Percentiles rank a stretch among this genome's conserved stretches.
These are phyloP conservation scores for Neurospora sp. DNA, from an alignment of 495 filamentous ascomycete species.

Conservation along the genomic window DNA sequence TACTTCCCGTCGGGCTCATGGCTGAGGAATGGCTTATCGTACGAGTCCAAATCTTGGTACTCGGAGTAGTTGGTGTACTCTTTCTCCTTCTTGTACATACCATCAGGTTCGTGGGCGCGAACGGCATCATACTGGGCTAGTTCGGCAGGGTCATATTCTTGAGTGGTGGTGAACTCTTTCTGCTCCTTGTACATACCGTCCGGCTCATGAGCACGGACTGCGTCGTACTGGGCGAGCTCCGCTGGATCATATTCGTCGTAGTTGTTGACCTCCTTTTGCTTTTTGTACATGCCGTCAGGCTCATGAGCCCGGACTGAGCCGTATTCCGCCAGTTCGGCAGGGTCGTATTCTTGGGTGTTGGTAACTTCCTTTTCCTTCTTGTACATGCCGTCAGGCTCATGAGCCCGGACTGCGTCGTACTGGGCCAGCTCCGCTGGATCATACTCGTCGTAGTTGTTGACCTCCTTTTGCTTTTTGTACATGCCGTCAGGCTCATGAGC, in stretches of 20 bases:
- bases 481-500: constrained; percentile 25
- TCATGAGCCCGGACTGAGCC: constrained; percentile 25
- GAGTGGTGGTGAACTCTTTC: background rate
- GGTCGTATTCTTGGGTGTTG: constrained; percentile 7
- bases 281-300: constrained; percentile 20
- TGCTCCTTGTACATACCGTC: constrained; percentile 3
- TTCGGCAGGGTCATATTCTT: constrained; percentile 1
- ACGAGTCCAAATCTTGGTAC: constrained; percentile 18
- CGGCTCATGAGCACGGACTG: constrained; percentile 6
- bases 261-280: constrained; percentile 5
- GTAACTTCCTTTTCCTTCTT: background rate
- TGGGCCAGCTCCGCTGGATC: constrained; percentile 2
- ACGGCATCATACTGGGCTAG: background rate
- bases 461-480: constrained; percentile 9
- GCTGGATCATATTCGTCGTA: background rate
- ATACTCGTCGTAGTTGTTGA: constrained; percentile 3
- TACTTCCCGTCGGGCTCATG: constrained; percentile 25
- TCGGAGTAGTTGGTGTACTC: background rate
- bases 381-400: constrained; percentile 11
- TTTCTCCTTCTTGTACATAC: constrained; percentile 2
- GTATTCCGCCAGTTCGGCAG: constrained; percentile 19
- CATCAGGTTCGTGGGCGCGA: constrained; percentile 10
- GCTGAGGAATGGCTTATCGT: constrained; percentile 18
- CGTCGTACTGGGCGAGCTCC: constrained; percentile 8
- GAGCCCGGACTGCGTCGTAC: background rate